Percentiles rank a stretch among this genome's conserved stretches.
These are phyloP conservation scores for Sarocladium kiliense DNA, from an alignment of 2,329 filamentous ascomycete species.

Conservation along the genomic window DNA sequence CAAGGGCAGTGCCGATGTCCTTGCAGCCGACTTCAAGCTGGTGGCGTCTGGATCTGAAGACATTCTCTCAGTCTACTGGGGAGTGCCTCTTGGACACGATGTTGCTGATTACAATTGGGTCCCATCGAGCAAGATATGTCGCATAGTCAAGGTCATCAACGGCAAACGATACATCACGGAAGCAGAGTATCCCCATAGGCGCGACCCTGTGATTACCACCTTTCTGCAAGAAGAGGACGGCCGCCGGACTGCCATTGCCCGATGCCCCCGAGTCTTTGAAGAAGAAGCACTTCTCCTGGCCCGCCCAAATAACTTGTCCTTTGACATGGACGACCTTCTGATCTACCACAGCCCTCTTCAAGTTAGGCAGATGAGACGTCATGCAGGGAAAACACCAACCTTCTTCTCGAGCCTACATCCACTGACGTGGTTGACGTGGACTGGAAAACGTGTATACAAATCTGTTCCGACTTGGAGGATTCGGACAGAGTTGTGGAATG, in stretches of 20 bases:
- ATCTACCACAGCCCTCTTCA: constrained; percentile 25
- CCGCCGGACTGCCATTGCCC: constrained; percentile 16
- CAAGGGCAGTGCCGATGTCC: constrained; percentile 25
- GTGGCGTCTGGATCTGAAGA: constrained; percentile 16
- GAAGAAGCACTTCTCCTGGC: constrained; percentile 23
- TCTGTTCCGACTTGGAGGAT: constrained; percentile 40
- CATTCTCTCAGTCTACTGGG: constrained; percentile 30
- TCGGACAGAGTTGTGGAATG: constrained; percentile 44
- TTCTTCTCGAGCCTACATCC: constrained; percentile 20
- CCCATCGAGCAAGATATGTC: constrained; percentile 28
- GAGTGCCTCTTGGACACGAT: constrained; percentile 20
- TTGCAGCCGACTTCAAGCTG: constrained; percentile 25
- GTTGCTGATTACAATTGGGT: constrained; percentile 26
- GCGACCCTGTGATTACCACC: constrained; percentile 29
- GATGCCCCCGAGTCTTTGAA: constrained; percentile 20
- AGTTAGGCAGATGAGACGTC: constrained; percentile 20
- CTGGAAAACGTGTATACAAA: constrained; percentile 22
- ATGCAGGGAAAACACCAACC: constrained; percentile 15
- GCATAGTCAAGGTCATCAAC: constrained; percentile 23
- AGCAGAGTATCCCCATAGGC: constrained; percentile 28
- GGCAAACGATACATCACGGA: constrained; percentile 23
- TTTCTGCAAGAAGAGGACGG: constrained; percentile 19
- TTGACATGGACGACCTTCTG: constrained; percentile 29
- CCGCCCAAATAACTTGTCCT: constrained; percentile 23
- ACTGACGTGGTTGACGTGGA: constrained; percentile 19